Evolutionary conservation across 176 grass and related monocot genomes (phyloP).

Genomic region (Carex myosuroides): DNA sequence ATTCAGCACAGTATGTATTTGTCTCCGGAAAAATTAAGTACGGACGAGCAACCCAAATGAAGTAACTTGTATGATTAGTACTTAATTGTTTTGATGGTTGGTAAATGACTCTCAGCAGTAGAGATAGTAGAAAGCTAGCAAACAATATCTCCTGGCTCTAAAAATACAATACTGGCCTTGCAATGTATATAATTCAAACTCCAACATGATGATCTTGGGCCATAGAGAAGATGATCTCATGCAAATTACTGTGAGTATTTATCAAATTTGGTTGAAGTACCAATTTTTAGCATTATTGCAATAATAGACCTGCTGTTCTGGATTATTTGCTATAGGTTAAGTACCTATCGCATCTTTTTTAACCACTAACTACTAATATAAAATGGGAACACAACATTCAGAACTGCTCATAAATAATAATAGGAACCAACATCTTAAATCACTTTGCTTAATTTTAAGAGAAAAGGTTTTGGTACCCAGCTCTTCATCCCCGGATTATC

Average conservation of each 20-base stretch:
- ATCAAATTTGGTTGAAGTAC: neutral
- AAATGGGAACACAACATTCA: neutral
- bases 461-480: too few relatives aligned
- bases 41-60: too few relatives aligned
- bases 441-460: neutral
- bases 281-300: neutral
- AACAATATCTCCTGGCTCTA: too few relatives aligned
- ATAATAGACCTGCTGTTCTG: neutral
- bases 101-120: too few relatives aligned
- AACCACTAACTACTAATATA: neutral
- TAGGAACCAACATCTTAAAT: neutral
- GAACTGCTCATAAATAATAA: neutral
- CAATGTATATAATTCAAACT: neutral
- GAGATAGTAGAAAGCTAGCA: too few relatives aligned
- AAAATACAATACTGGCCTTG: too few relatives aligned
- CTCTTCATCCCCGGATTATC: too few relatives aligned
- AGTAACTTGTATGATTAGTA: too few relatives aligned
- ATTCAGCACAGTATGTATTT: too few relatives aligned
- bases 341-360: neutral
- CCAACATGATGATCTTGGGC: neutral
- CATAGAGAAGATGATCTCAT: neutral
- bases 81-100: too few relatives aligned
- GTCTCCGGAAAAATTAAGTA: too few relatives aligned
- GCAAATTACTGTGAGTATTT: neutral
- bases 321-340: neutral